Evolutionary conservation across 1,284 basidiomycete genomes (phyloP).

Genomic region (Ustilago crameri): DNA sequence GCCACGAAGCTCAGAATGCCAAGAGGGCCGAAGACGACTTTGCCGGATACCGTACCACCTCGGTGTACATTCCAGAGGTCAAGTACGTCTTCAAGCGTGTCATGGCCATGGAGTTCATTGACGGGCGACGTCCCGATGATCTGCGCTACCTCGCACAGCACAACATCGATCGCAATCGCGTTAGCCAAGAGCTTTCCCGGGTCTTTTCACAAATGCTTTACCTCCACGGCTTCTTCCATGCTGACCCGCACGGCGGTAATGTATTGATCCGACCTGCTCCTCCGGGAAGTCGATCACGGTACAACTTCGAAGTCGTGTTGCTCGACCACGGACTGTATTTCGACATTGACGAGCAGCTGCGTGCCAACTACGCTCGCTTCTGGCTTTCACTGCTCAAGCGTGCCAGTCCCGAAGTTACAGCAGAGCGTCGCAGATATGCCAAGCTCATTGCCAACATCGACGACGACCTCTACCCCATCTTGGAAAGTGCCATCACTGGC

Average conservation of each 20-base stretch:
- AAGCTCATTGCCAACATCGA: constrained; percentile 65
- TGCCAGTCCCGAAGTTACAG: constrained; percentile 56
- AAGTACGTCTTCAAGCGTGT: constrained; percentile 85
- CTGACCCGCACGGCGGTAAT: constrained; percentile 75
- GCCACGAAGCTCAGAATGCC: constrained; percentile 88
- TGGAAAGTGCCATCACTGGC: constrained; percentile 67
- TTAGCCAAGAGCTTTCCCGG: constrained; percentile 78
- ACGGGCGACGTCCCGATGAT: constrained; percentile 90
- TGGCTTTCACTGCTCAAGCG: constrained; percentile 65
- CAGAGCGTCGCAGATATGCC: constrained; percentile 60
- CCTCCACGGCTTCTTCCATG: constrained; percentile 78
- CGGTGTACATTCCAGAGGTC: constrained; percentile 90
- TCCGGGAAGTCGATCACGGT: constrained; percentile 54
- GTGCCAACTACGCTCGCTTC: constrained; percentile 66
- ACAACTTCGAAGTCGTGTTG: constrained; percentile 67
- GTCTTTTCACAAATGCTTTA: constrained; percentile 98
- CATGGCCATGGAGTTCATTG: constrained; percentile 89
- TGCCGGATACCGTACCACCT: constrained; percentile 68
- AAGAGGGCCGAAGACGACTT: constrained; percentile 80
- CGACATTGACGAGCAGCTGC: constrained; percentile 64
- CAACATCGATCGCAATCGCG: constrained; percentile 91
- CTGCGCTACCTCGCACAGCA: constrained; percentile 83
- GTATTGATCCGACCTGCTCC: constrained; percentile 76
- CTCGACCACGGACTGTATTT: constrained; percentile 68
- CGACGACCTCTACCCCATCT: constrained; percentile 66